These are phyloP conservation scores for Ceratobasidium sp. DNA, from an alignment of 1,284 basidiomycete genomes.

Conservation along the genomic window DNA sequence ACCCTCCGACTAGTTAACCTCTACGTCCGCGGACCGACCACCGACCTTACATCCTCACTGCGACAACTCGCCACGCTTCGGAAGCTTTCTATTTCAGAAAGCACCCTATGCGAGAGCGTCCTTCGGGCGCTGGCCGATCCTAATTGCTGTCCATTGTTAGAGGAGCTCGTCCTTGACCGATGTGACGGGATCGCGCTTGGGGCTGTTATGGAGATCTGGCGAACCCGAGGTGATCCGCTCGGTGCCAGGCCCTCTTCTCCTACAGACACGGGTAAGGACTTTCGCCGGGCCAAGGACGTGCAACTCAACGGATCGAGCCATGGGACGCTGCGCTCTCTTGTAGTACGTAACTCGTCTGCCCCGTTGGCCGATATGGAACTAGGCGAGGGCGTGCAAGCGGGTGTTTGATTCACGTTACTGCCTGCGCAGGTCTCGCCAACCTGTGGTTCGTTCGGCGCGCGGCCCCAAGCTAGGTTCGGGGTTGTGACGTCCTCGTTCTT, in stretches of 20 bases:
- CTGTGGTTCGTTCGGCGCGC: neutral
- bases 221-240: neutral
- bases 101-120: slow-evolving; percentile 20
- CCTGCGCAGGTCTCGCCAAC: neutral
- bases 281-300: slow-evolving; percentile 3
- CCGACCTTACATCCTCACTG: slow-evolving; percentile 6
- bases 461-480: slow-evolving; percentile 12
- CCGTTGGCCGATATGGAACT: slow-evolving; percentile 32
- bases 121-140: slow-evolving; percentile 23
- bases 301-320: neutral
- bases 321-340: slow-evolving; percentile 6
- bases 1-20: slow-evolving; percentile 23
- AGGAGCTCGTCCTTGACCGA: slow-evolving; percentile 25
- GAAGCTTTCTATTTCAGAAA: slow-evolving; percentile 12
- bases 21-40: slow-evolving; percentile 3
- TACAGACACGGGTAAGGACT: neutral
- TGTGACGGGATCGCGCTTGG: slow-evolving; percentile 22
- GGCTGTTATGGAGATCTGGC: slow-evolving; percentile 17
- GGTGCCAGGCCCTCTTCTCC: neutral
- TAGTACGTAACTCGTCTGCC: slow-evolving; percentile 26
- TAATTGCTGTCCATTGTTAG: slow-evolving; percentile 14
- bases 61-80: slow-evolving; percentile 9
- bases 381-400: neutral
- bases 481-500: too few species aligned
- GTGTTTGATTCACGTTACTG: neutral